Evolutionary conservation across 768 basidiomycete species (phyloP).

Genomic region (Lentinus brumalis): DNA sequence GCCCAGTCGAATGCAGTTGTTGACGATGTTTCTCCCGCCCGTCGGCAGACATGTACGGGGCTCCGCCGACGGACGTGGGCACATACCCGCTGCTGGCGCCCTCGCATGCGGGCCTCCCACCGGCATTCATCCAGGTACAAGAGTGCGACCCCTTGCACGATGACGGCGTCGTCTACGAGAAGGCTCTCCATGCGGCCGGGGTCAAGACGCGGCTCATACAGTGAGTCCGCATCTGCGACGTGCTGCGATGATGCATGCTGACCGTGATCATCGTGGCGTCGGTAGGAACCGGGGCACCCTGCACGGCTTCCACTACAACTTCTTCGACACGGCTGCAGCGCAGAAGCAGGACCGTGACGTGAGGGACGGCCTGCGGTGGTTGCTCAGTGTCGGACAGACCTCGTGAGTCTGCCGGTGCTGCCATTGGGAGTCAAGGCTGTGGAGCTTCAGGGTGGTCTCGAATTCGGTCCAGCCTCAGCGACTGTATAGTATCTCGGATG

Average conservation of each 20-base stretch:
- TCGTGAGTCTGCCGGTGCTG: too few species aligned
- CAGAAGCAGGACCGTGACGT: not conserved
- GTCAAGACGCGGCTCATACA: conserved; percentile 26
- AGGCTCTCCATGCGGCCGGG: conserved; percentile 24
- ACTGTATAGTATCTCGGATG: too few species aligned
- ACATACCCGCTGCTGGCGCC: conserved; percentile 24
- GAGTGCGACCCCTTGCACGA: conserved; percentile 32
- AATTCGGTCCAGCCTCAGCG: too few species aligned
- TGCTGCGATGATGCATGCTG: not conserved
- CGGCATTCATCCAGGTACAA: conserved; percentile 27
- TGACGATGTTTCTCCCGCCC: too few species aligned
- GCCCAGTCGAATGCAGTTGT: not conserved
- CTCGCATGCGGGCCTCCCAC: conserved; percentile 25
- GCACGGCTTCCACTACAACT: conserved; percentile 9
- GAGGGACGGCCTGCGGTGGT: conserved; percentile 6
- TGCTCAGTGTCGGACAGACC: not conserved
- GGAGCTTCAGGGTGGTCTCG: too few species aligned
- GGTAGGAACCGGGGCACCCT: conserved; percentile 12
- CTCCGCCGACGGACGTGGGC: conserved; percentile 7
- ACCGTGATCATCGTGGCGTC: not conserved
- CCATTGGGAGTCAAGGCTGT: too few species aligned
- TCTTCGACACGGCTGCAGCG: not conserved
- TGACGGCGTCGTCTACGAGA: conserved; percentile 32
- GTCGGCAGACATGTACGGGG: not conserved
- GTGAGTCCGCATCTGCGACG: conserved; percentile 9